Evolutionary conservation across 345 rosid species (phyloP).

Genomic region (Heritiera littoralis): DNA sequence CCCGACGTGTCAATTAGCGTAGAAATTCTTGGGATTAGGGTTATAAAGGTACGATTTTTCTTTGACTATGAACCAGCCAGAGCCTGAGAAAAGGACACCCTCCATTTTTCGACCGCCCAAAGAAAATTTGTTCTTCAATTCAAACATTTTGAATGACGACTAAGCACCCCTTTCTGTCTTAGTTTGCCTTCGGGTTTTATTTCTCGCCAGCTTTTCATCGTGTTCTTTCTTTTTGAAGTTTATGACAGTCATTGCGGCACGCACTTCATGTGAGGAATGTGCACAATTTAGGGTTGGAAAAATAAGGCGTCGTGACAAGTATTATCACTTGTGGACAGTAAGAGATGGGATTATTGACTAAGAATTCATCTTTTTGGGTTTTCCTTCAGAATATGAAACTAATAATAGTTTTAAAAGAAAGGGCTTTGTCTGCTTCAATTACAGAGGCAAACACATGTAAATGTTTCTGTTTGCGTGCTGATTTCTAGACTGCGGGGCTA

Average conservation of each 20-base stretch:
- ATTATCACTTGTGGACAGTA: neutral
- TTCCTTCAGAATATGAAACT: neutral
- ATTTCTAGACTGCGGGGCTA: constrained; percentile 15
- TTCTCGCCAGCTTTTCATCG: neutral
- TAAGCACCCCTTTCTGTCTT: constrained; percentile 28
- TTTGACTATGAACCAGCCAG: constrained; percentile 38
- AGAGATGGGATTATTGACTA: constrained; percentile 19
- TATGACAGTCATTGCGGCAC: neutral
- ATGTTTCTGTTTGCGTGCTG: neutral
- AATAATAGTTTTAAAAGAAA: neutral
- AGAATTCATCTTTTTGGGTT: neutral
- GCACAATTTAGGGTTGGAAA: neutral
- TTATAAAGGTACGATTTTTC: neutral
- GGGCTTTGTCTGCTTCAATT: constrained; percentile 21
- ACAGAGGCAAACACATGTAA: constrained; percentile 15
- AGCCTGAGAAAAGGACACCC: constrained; percentile 6
- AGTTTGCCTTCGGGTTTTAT: neutral
- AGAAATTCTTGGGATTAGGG: neutral
- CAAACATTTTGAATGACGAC: constrained; percentile 29
- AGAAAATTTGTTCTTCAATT: constrained; percentile 30
- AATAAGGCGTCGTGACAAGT: neutral
- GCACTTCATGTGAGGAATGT: neutral
- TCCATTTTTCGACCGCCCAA: constrained; percentile 53
- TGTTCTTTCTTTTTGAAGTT: too few species aligned
- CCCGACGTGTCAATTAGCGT: constrained; percentile 23